Conservation (phyloP, 495 filamentous ascomycete species). For the Penicillium robsamsonii region DNA sequence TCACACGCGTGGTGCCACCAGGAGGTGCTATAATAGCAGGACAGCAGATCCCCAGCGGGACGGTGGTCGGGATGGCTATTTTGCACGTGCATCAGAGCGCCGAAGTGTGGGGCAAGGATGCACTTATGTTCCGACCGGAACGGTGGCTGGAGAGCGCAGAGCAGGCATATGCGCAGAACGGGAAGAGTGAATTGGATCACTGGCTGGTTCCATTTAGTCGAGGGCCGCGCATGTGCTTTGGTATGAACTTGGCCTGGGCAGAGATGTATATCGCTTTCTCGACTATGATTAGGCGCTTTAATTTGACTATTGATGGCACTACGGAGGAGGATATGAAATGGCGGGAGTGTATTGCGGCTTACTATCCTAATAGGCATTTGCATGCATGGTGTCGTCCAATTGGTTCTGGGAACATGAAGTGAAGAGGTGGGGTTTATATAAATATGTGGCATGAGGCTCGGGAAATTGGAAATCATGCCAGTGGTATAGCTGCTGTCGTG, state of each 20-base stretch:
- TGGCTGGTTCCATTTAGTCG: conserved; percentile 29
- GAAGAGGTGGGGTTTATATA: neutral
- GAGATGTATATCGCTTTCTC: conserved; percentile 15
- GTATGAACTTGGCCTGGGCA: conserved; percentile 12
- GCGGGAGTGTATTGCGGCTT: conserved; percentile 9
- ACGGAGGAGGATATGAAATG: conserved; percentile 8
- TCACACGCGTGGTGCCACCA: conserved; percentile 49
- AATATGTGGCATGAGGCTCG: neutral
- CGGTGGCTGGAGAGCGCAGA: conserved; percentile 47
- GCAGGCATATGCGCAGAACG: neutral
- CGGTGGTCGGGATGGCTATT: conserved; percentile 59
- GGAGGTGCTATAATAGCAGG: conserved; percentile 43
- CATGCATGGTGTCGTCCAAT: conserved; percentile 9
- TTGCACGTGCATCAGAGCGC: conserved; percentile 61
- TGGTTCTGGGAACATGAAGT: neutral
- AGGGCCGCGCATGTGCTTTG: conserved; percentile 24
- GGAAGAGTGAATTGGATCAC: conserved; percentile 9
- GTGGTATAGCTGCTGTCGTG: too few relatives aligned
- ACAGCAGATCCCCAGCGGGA: conserved; percentile 55
- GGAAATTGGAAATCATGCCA: too few relatives aligned
- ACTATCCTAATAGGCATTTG: conserved; percentile 7
- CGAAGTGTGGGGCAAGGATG: conserved; percentile 59
- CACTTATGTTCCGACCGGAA: conserved; percentile 57
- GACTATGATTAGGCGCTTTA: conserved; percentile 6
- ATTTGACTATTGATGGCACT: conserved; percentile 8